Conservation (phyloP, 495 filamentous ascomycete genomes). For the Xylaria sp. region DNA sequence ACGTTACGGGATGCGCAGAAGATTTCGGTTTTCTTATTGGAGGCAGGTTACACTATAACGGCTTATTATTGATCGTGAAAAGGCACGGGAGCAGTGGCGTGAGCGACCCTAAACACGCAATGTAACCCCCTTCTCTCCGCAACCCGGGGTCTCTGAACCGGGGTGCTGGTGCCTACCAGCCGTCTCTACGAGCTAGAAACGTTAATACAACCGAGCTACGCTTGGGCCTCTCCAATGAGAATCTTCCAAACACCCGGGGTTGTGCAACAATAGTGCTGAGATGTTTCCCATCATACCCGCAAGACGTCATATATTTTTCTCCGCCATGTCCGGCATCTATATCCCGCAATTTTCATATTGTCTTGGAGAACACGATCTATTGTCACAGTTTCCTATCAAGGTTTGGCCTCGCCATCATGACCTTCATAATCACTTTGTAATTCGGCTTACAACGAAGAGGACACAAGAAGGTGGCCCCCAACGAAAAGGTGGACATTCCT, state of each 20-base stretch:
- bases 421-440: neutral
- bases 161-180: conserved; percentile 11
- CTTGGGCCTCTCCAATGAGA: neutral
- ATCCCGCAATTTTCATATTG: neutral
- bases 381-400: too few species aligned
- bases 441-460: too few species aligned
- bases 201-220: neutral
- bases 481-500: too few species aligned
- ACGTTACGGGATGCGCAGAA: neutral
- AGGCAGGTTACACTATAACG: neutral
- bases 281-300: neutral
- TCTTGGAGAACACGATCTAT: too few species aligned
- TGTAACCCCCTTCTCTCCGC: conserved; percentile 25
- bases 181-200: conserved; percentile 2
- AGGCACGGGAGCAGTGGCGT: conserved; percentile 22
- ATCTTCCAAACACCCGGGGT: neutral
- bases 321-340: neutral
- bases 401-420: neutral
- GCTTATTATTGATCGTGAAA: conserved; percentile 21
- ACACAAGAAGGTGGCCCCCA: too few species aligned
- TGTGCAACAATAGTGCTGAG: neutral
- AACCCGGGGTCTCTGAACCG: conserved; percentile 8
- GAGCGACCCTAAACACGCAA: conserved; percentile 17
- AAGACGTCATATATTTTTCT: neutral
- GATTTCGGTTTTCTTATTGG: conserved; percentile 11